Base-by-base conservation (phyloP, 108 stramenopile species). In the Pseudonitzschia delicatissima region DNA sequence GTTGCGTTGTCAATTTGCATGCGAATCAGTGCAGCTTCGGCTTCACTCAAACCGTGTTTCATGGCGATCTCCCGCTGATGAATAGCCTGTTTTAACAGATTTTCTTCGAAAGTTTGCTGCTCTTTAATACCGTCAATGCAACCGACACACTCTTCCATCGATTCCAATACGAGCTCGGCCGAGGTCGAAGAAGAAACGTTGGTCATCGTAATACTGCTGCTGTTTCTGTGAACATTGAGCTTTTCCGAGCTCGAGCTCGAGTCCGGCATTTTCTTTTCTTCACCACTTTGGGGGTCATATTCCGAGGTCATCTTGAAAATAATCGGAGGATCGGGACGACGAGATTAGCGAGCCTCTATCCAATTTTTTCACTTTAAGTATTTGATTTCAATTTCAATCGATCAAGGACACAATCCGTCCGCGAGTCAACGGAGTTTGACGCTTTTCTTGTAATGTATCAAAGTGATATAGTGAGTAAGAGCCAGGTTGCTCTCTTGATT, bases 161-260 rank as follows among this genome's bases (percentile, higher is more conserved):
- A 37, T 60, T 73, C 72, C 45, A 73, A 34, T 3, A 73, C 66
- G 18, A 36, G 26, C 9, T 73, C 70, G n/a, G n/a, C 23, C 67
- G 57, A 32, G 35, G 25, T 35, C 18, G 13, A 45, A n/a, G n/a
- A n/a, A 4, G 11, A 3, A 18, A 4, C 45, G 45, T 13, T 15
- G n/a, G 29, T 31, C 7, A 53, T 28, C 52, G 15, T 28, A 26
- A 53, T n/a, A 23, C 29, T 53, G 52, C 26, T 52, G 25, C 27
- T 53, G 52, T n/a, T 45, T 4, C 15, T 15, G 11, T 13, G 4
- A 6, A n/a, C 45, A 45, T 45, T 45, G 4, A 15, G 45, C 4
- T 45, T 45, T 45, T 45, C n/a, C n/a, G 8, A 39, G 37, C 15
- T 15, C 45, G 45, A n/a, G n/a, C 15, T 45, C n/a, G 4, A 17